Evolutionary conservation across 768 basidiomycete species (phyloP), one percentile per base, ranked within the genome.

Genomic region (Glaciozyma antarctica): DNA sequence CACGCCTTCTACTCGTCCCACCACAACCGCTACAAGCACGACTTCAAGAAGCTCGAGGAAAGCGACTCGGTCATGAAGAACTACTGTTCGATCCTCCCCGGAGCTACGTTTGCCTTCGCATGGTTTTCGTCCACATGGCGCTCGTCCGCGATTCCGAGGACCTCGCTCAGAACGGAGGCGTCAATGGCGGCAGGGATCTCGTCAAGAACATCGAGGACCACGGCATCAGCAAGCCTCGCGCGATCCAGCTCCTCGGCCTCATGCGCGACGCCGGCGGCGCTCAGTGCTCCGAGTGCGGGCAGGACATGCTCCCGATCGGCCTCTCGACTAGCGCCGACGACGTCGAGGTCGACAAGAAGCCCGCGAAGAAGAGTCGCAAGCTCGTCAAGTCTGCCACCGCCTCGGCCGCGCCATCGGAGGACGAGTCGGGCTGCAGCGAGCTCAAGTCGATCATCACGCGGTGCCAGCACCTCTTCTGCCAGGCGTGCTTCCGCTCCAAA

Each of bases 31-130:
- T 91, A 89, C 61, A 92, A 91, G 78, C 87, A 88, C 55, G 88
- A 93, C 77, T 97, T 97, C 76, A 85, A 84, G 66, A 85, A 89
- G 74, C 80, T 97, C 69, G 84, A 87, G 38, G 81, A 85, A 76
- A 89, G 87, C 77, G 90, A 93, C 72, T 88, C 91, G 76, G 87
- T 95, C 60, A 89, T 93, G 86, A 95, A 95, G 82, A 97, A 95
- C 75, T 95, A 94, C 75, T 95, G 95, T 70, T 90, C 91, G 61
- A 94, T 99, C 73, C 77, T 99, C 71, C n/a, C 94, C 97, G 77
- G 92, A 93, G 80, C 89, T 98, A 64, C 80, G n/a, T 99, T 60
- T 88, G 93, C 28, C 82, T 99, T 54, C 88, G 95, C 61, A 94
- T 98, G 79, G 98, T 98, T 57, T 99, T 95, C 77, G 92, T 97